Base-by-base conservation (phyloP, 306 rosid species). In the Trichosanthes truncata region DNA sequence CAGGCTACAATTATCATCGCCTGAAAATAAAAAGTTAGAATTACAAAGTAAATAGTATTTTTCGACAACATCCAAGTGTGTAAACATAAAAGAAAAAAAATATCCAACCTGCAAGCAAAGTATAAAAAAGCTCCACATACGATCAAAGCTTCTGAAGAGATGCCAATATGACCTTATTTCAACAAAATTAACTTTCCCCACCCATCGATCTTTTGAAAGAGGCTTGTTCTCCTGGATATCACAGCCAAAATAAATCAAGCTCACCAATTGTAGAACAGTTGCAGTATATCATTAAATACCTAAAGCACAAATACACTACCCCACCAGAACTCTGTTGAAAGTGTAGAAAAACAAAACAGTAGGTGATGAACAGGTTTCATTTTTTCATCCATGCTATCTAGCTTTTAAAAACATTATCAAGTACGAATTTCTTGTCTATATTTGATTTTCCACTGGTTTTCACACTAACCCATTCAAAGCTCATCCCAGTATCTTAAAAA, bases 131-230 rank as follows among this genome's bases (percentile, higher is more conserved):
- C 93, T 80, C 98, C 98, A 95, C 98, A 95, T 89, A 68, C 98
- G 93, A 63, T 95, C 98, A 87, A 95, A 95, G 90, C 98, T 95
- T 91, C 98, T 87, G 86, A 92, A 95, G 80, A 91, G 59, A 89
- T 95, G 98, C 97, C 96, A 91, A 88, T 91, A 95, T 49, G 98
- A 89, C 83, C 97, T 88, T 81, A 95, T 92, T 92, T 95, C 98
- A 74, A 95, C 98, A 68, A 95, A 95, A 81, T 92, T 91, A 36
- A 83, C 98, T 87, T 95, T 95, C 82, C 97, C 98, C 66, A 92
- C 93, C 98, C 98, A 92, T 85, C 88, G 87, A 86, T 89, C 97
- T 79, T 77, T 84, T 61, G 78, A 62, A 59, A 79, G 72, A 49
- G 90, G 85, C 82, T 89, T 95, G 75, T 61, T 82, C 81, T 89